Conservation (phyloP, 1,139 yeast species). For the Lodderomyces margitis region DNA sequence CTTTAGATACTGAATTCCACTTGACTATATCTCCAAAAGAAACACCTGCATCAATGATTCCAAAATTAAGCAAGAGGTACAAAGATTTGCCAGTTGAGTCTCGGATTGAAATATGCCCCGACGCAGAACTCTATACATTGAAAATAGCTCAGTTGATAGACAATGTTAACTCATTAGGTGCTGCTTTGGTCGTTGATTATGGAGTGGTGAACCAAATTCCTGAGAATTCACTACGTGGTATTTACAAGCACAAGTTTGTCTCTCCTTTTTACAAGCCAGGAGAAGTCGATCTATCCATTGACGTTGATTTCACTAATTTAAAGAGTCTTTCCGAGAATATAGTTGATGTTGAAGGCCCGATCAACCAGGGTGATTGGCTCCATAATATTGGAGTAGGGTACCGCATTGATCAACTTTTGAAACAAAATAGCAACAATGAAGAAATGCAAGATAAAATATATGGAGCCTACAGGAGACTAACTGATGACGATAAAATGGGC, state of each 20-base stretch:
- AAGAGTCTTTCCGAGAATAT: conserved; percentile 14
- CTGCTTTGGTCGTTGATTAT: conserved; percentile 74
- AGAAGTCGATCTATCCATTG: conserved; percentile 77
- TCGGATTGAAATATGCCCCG: conserved; percentile 74
- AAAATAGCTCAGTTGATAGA: conserved; percentile 45
- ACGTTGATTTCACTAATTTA: conserved; percentile 73
- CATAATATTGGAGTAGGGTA: conserved; percentile 75
- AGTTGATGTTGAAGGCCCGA: conserved; percentile 51
- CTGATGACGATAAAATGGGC: conserved; percentile 73
- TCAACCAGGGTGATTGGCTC: conserved; percentile 79
- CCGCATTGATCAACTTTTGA: conserved; percentile 56
- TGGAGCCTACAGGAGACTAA: conserved; percentile 61
- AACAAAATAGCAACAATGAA: conserved; percentile 28
- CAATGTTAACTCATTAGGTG: conserved; percentile 44
- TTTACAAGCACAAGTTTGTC: conserved; percentile 68
- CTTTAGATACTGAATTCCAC: conserved; percentile 48
- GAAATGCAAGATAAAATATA: conserved; percentile 47
- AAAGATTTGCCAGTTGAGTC: conserved; percentile 54
- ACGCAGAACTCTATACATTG: conserved; percentile 54
- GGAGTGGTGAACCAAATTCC: conserved; percentile 58
- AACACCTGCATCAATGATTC: conserved; percentile 64
- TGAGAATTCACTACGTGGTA: conserved; percentile 69
- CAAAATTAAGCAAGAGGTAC: conserved; percentile 52
- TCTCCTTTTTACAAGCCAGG: conserved; percentile 80
- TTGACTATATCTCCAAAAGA: conserved; percentile 58